Conservation (phyloP, 441 rosid genomes). For the Croton laevigatus region DNA sequence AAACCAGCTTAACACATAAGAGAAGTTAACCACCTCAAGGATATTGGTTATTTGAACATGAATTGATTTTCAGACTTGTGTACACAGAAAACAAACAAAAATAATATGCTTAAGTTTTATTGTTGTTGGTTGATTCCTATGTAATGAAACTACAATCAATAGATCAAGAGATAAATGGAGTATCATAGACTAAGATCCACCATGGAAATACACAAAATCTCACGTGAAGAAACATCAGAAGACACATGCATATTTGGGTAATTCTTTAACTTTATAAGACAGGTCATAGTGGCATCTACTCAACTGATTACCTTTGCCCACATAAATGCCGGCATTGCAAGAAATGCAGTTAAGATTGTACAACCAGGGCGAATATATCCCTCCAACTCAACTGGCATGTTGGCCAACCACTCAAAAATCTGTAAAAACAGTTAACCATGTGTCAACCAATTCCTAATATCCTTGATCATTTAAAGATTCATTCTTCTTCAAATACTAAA, state of each 20-base stretch:
- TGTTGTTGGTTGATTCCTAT: not conserved
- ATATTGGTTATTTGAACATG: not conserved
- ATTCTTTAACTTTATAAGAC: not conserved
- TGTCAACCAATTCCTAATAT: conserved; percentile 32
- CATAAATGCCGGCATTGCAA: conserved; percentile 85
- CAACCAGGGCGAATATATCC: conserved; percentile 98
- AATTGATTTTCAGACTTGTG: not conserved
- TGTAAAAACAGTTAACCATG: conserved; percentile 35
- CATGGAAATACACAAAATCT: not conserved
- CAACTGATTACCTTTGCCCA: conserved; percentile 69
- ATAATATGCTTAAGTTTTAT: not conserved
- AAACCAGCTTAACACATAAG: not conserved
- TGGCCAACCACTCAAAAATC: conserved; percentile 95
- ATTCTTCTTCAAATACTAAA: conserved; percentile 50
- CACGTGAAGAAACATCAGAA: not conserved
- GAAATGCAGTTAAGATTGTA: conserved; percentile 80
- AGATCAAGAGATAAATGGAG: not conserved
- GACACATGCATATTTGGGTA: not conserved
- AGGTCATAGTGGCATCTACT: not conserved
- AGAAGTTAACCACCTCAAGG: not conserved
- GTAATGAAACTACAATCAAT: not conserved
- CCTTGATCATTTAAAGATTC: conserved; percentile 17
- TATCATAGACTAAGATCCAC: not conserved
- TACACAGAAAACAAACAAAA: not conserved
- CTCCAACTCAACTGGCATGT: conserved; percentile 96